Evolutionary conservation across 2,329 filamentous ascomycete genomes (phyloP).

Genomic region (Talaromyces sp.): DNA sequence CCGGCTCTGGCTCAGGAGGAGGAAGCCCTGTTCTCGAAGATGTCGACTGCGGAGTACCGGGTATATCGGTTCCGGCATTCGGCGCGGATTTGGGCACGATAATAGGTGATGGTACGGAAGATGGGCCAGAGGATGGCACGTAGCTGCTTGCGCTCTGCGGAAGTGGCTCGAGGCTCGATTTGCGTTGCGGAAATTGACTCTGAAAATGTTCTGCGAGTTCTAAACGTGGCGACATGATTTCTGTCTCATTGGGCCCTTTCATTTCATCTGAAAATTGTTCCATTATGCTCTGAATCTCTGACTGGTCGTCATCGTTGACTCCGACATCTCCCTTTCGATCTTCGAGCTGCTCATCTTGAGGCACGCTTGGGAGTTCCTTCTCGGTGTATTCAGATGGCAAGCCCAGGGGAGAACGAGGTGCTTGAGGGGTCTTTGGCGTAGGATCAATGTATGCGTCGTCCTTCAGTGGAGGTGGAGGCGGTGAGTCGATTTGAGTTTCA

Average conservation of each 20-base stretch:
- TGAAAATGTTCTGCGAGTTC: constrained; percentile 77
- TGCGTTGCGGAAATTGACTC: constrained; percentile 71
- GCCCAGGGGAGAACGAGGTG: constrained; percentile 41
- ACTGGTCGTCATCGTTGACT: constrained; percentile 58
- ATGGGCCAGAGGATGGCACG: constrained; percentile 21
- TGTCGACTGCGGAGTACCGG: constrained; percentile 32
- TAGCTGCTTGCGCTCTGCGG: constrained; percentile 44
- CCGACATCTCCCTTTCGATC: constrained; percentile 44
- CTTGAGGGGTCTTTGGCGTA: constrained; percentile 45
- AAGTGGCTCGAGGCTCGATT: constrained; percentile 75
- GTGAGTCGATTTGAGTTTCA: constrained; percentile 23
- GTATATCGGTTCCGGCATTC: constrained; percentile 26
- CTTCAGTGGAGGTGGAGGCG: constrained; percentile 50
- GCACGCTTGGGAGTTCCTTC: constrained; percentile 40
- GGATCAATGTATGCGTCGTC: constrained; percentile 53
- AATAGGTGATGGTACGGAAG: constrained; percentile 23
- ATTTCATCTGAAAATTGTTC: constrained; percentile 81
- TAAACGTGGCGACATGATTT: constrained; percentile 87
- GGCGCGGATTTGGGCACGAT: constrained; percentile 28
- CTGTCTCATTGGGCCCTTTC: constrained; percentile 68
- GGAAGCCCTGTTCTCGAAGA: constrained; percentile 50
- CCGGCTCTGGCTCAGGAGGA: constrained; percentile 75
- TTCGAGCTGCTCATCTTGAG: constrained; percentile 37
- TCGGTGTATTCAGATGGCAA: constrained; percentile 36
- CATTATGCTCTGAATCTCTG: constrained; percentile 97